phyloP scores from a whole-genome alignment of 2,329 filamentous ascomycete genomes.

The Metarhizium humberi region DNA sequence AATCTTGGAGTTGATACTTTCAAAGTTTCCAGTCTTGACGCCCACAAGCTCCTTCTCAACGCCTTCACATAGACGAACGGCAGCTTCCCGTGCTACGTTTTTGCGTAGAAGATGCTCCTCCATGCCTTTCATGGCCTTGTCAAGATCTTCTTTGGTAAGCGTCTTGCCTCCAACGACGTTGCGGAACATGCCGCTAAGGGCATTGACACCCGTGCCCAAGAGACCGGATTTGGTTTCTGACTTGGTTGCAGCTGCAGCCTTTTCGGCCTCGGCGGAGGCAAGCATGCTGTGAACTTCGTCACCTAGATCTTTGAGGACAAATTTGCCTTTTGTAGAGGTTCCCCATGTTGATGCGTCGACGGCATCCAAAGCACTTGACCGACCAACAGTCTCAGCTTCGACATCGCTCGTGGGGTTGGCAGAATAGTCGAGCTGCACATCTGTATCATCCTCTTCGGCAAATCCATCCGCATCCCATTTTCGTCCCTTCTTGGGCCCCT shows the following conservation, averaged over 20 bases:
- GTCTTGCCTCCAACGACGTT: constrained; percentile 94
- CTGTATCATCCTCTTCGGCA: constrained; percentile 68
- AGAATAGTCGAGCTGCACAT: constrained; percentile 85
- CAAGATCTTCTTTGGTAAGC: constrained; percentile 77
- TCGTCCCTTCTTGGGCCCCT: constrained; percentile 77
- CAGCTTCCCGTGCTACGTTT: constrained; percentile 92
- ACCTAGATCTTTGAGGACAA: constrained; percentile 85
- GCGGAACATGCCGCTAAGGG: constrained; percentile 80
- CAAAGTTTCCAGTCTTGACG: constrained; percentile 85
- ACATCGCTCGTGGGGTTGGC: constrained; percentile 46
- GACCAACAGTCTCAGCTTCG: constrained; percentile 37
- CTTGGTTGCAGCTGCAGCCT: constrained; percentile 34
- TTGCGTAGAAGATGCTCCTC: constrained; percentile 90
- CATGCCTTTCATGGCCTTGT: constrained; percentile 91
- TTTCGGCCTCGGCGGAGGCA: constrained; percentile 64
- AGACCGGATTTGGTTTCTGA: constrained; percentile 50
- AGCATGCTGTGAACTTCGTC: constrained; percentile 90
- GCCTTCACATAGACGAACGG: constrained; percentile 79
- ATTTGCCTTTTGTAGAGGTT: constrained; percentile 78
- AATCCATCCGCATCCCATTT: constrained; percentile 88
- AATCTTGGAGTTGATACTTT: constrained; percentile 76
- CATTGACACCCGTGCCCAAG: constrained; percentile 69
- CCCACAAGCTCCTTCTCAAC: constrained; percentile 86
- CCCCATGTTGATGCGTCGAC: constrained; percentile 80
- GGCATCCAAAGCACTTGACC: constrained; percentile 56